Evolutionary conservation across 306 rosid species (phyloP), one percentile per base, ranked within the genome.

Genomic region (Prunus campanulata): DNA sequence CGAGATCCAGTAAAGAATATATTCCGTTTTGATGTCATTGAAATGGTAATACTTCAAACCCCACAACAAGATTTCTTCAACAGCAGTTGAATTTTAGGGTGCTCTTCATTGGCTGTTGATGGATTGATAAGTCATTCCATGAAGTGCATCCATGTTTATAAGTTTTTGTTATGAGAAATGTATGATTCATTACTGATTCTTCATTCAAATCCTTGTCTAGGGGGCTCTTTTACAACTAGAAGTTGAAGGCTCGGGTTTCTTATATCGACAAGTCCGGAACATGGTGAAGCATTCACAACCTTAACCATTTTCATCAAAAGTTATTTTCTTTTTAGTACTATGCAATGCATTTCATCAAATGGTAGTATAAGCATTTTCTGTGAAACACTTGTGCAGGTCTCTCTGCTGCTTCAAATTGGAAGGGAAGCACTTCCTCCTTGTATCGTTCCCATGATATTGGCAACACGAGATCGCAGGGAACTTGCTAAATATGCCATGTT

Each of bases 241-340:
- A 87, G 97, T 95, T 70, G 98, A 95, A 83, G 98, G 98, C 64
- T 85, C 98, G 0, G 98, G 98, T 57, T 95, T 95, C 85, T 82
- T 95, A 47, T 95, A 92, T 75, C 84, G 97, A 86, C 98, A 95
- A 89, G 97, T 95, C 7, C 91, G 97, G 46, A 95, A 92, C 84
- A 95, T 95, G 98, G 98, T 95, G 83, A 78, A 61, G 71, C 71
- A 69, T 72, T 47, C 54, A 71, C 32, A 29, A 3, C 69, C 78
- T 61, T 46, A 48, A 46, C 16, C 55, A 32, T 62, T 60, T 62
- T 22, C 57, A 29, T 78, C 27, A 20, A 10, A 73, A 52, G 32
- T 71, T 44, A 51, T 51, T 46, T 44, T 15, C 42, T 29, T 62
- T 54, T 4, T 67, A 18, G 25, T 46, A 60, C 12, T 70, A 44